Percentiles rank a stretch among this genome's conserved stretches.
Conservation (phyloP, 2,329 filamentous ascomycete species). For the Conoideocrella luteorostrata region DNA sequence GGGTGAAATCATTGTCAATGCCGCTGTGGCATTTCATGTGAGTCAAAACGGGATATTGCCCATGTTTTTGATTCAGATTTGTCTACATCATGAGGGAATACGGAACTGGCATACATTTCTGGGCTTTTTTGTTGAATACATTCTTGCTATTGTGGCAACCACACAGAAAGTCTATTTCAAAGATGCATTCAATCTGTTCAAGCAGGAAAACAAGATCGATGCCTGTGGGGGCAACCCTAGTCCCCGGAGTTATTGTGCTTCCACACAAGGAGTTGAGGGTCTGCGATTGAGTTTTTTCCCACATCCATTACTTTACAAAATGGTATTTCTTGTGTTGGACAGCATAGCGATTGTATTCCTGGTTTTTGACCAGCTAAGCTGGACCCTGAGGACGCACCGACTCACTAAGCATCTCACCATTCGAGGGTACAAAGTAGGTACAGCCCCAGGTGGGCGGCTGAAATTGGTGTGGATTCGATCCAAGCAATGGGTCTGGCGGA, state of each 20-base stretch:
- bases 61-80: constrained; percentile 32
- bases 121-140: constrained; percentile 32
- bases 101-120: constrained; percentile 34
- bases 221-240: constrained; percentile 31
- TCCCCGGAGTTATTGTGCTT: constrained; percentile 31
- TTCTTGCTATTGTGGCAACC: constrained; percentile 30
- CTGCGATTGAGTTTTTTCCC: constrained; percentile 30
- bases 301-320: constrained; percentile 30
- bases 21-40: constrained; percentile 30
- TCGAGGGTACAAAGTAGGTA: constrained; percentile 24
- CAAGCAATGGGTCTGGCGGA: constrained; percentile 27
- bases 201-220: constrained; percentile 22
- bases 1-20: constrained; percentile 33
- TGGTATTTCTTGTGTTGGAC: constrained; percentile 30
- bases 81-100: constrained; percentile 32
- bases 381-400: constrained; percentile 29
- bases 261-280: constrained; percentile 26
- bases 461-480: constrained; percentile 21
- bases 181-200: constrained; percentile 28
- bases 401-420: constrained; percentile 24
- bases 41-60: constrained; percentile 30
- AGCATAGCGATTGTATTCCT: constrained; percentile 29
- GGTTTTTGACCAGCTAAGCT: constrained; percentile 27
- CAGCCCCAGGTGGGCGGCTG: constrained; percentile 22
- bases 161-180: constrained; percentile 29